These are phyloP conservation scores for Phytopythium sindhum DNA, from an alignment of 352 stramenopile species.

Conservation along the genomic window DNA sequence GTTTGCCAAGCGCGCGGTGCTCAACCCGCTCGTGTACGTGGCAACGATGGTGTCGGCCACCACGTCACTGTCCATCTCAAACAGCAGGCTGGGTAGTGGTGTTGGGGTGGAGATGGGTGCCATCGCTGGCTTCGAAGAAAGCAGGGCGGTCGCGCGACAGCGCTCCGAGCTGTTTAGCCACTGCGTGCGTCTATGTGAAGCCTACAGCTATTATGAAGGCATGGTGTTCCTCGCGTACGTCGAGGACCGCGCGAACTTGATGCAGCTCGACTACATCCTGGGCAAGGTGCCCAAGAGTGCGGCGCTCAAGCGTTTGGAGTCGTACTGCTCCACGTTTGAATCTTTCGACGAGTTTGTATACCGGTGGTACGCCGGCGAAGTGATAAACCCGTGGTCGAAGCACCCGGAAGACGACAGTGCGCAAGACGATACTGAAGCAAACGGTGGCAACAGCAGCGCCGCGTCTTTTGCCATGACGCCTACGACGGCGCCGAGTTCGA, in stretches of 20 bases:
- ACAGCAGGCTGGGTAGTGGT: neutral
- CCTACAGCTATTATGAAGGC: conserved; percentile 78
- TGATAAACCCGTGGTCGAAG: conserved; percentile 62
- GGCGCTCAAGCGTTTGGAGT: conserved; percentile 56
- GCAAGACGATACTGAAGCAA: neutral
- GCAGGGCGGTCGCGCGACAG: conserved; percentile 27
- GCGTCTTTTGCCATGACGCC: conserved; percentile 1
- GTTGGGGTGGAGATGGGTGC: conserved; percentile 3
- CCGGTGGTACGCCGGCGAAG: conserved; percentile 74
- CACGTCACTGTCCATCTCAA: neutral
- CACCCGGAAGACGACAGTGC: conserved; percentile 1
- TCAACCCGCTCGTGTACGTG: conserved; percentile 75
- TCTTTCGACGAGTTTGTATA: conserved; percentile 67
- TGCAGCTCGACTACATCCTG: conserved; percentile 70
- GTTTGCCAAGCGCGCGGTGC: conserved; percentile 50
- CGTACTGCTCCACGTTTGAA: conserved; percentile 55
- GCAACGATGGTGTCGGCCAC: conserved; percentile 32
- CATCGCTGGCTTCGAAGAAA: conserved; percentile 11
- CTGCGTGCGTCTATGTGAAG: conserved; percentile 60
- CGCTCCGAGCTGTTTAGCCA: conserved; percentile 48
- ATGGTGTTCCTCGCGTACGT: conserved; percentile 73
- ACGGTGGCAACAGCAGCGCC: conserved; percentile 3
- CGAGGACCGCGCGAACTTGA: conserved; percentile 56
- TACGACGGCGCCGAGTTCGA: neutral
- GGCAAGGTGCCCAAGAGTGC: conserved; percentile 47